Base-by-base conservation (phyloP, 371 early-diverging fungal genomes). In the Syncephalis plumigaleata region DNA sequence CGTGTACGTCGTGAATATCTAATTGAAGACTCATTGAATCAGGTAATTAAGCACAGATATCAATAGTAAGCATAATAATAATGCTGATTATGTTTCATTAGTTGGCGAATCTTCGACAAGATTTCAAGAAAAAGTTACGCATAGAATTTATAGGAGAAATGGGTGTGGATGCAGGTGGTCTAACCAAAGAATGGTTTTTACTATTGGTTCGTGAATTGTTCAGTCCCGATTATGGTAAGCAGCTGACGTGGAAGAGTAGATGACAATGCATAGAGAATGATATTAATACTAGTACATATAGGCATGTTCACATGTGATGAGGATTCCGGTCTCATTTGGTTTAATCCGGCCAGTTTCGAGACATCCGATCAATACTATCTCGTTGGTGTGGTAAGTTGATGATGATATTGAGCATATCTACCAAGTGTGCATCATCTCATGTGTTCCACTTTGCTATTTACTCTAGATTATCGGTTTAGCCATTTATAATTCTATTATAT, bases 171-270 rank as follows among this genome's bases (percentile, higher is more conserved):
- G 91, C 84, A n/a, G 98, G 98, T 42, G 98, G 98, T 0, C 61
- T 98, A 16, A 76, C 87, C 37, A 93, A 94, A 52, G 98, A 98
- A 53, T 95, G 91, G 89, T 90, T 92, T 53, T 65, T 85, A 51
- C 69, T 94, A 15, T 68, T 96, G 13, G 76, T 89, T 5, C 75
- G 93, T 7, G 87, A 91, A 24, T 61, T 95, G 11, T 84, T 95
- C 65, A 88, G 90, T 68, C 87, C 91, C 18, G 75, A 89, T 48
- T 89, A 84, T 55, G 87, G 83, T 53, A 71, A 57, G 63, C 57
- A 51, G 40, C 42, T 27, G 4, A 49, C 9, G 23, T 17, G 42
- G 42, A 22, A 7, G 13, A n/a, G 37, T 39, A 39, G 21, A 2
- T 36, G 17, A n/a, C n/a, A n/a, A n/a, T n/a, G n/a, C n/a, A 4